Conservation (phyloP, 129 eudicot genomes). For the Silybum marianum region DNA sequence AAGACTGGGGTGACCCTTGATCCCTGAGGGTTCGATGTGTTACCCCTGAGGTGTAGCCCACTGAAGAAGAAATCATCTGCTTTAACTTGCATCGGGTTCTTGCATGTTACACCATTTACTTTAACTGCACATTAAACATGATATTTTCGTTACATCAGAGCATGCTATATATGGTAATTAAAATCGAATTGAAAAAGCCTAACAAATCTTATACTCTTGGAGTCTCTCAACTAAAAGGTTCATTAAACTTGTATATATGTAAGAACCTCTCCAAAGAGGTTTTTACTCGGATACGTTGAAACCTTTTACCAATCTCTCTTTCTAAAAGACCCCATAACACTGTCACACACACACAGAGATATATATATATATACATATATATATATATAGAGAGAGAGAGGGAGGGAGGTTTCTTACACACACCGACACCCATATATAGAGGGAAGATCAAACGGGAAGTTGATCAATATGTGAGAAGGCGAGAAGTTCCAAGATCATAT, state of each 20-base stretch:
- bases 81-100: constrained; percentile 34
- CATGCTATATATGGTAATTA: neutral
- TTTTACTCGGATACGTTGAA: too few species aligned
- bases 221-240: neutral
- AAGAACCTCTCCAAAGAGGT: neutral
- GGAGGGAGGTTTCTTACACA: too few species aligned
- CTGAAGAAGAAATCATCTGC: constrained; percentile 44
- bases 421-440: too few species aligned
- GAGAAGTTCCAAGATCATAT: too few species aligned
- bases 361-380: too few species aligned
- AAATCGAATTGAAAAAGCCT: neutral
- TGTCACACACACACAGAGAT: too few species aligned
- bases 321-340: too few species aligned
- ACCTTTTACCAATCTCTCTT: too few species aligned
- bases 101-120: constrained; percentile 43
- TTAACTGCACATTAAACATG: constrained; percentile 23
- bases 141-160: neutral
- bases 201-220: neutral
- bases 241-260: too few species aligned
- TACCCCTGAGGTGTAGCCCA: constrained; percentile 43
- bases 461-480: too few species aligned
- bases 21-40: constrained; percentile 45
- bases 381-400: too few species aligned
- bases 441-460: too few species aligned
- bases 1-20: constrained; percentile 45